Evolutionary conservation across 2,329 filamentous ascomycete species (phyloP).

Genomic region (Aspergillus latus): DNA sequence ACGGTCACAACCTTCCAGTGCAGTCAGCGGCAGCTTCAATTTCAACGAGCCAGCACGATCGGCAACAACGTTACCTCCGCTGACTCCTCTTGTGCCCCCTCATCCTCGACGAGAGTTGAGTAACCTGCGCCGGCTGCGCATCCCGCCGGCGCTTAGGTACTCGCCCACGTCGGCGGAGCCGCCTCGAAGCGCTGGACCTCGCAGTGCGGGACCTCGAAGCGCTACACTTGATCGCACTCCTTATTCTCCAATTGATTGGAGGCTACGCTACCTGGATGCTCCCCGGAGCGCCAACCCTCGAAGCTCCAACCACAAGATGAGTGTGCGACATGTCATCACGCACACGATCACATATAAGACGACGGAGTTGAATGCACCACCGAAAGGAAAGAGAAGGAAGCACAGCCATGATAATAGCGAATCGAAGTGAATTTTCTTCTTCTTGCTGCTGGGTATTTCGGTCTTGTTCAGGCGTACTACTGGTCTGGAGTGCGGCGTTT

Average conservation of each 20-base stretch:
- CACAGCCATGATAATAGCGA: slow-evolving; percentile 15
- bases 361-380: slow-evolving; percentile 76
- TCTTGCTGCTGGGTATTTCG: neutral
- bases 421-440: slow-evolving; percentile 1
- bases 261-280: slow-evolving; percentile 62
- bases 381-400: slow-evolving; percentile 90
- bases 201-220: slow-evolving; percentile 53
- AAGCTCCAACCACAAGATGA: slow-evolving; percentile 54
- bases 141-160: slow-evolving; percentile 72
- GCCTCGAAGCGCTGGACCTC: slow-evolving; percentile 58
- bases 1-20: slow-evolving; percentile 42
- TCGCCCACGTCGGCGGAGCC: slow-evolving; percentile 65
- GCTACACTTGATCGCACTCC: slow-evolving; percentile 65
- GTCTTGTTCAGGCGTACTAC: slow-evolving; percentile 6
- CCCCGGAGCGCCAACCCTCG: slow-evolving; percentile 56
- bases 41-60: slow-evolving; percentile 56
- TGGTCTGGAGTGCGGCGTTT: slow-evolving; percentile 10
- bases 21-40: slow-evolving; percentile 45
- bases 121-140: slow-evolving; percentile 63
- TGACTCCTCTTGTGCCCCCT: slow-evolving; percentile 59
- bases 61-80: slow-evolving; percentile 60
- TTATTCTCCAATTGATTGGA: slow-evolving; percentile 81
- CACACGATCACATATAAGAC: slow-evolving; percentile 85
- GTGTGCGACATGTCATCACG: slow-evolving; percentile 88
- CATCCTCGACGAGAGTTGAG: slow-evolving; percentile 59